Base-by-base conservation (phyloP, 2,329 filamentous ascomycete genomes). In the Aspergillus sp. region DNA sequence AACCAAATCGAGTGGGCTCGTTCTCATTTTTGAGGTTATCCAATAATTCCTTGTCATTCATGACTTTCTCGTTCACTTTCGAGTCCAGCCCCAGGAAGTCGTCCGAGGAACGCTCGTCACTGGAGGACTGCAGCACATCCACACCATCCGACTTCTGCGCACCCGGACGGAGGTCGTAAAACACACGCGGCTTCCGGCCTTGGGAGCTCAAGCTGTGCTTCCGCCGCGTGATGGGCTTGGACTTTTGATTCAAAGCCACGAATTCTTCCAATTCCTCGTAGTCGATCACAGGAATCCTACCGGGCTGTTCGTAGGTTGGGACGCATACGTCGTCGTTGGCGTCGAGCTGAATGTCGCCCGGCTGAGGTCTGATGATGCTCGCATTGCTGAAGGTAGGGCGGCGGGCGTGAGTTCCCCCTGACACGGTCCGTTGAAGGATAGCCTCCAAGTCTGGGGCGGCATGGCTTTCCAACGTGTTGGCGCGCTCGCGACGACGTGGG, bases 261-360 rank as follows among this genome's bases (percentile, higher is more conserved):
- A 96, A 97, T 61, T 90, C 90, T 69, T 99, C 93, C 30, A 99
- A 79, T 60, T 92, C 92, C 65, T 97, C 92, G 63, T 93, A 97
- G 70, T 97, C 92, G 56, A 87, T 86, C 61, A 91, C 90, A 54
- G 89, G 86, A 2, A 93, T 85, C 64, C 90, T 88, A 56, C 88
- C 85, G n/a, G 86, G 83, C 53, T 89, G 85, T 41, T 88, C 85
- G 57, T 85, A 82, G n/a, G 86, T 81, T 2, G 90, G 90, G 60
- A 95, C 95, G 76, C 91, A 96, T 1, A 96, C 88, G 65, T 94
- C 90, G n/a, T 73, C 69, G 6, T 63, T 60, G 4, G 67, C 64
- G 40, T 70, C 67, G 35, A 69, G 54, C 45, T 66, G 62, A 22
- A 65, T 57, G 56, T 73, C 70, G 24, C 69, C 66, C 14, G 65